A percentile compares a stretch with the other conserved stretches of the same genome.
These are phyloP conservation scores for Kandelia obovata DNA, from an alignment of 345 rosid genomes.

Conservation along the genomic window DNA sequence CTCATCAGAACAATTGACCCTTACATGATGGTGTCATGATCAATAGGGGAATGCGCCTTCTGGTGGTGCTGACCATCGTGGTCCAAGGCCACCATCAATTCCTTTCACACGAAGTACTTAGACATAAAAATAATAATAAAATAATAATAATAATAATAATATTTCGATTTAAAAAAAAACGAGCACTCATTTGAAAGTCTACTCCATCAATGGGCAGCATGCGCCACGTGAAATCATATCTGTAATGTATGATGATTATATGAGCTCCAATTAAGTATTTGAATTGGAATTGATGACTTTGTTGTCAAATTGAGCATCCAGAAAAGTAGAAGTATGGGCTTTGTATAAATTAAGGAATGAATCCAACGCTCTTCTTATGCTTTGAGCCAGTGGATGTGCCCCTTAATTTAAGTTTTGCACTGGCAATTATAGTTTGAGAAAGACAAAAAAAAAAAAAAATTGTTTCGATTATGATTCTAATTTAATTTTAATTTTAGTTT, in stretches of 20 bases:
- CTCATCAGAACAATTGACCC: not conserved
- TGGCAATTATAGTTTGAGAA: too few relatives aligned
- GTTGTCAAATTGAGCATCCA: constrained; percentile 7
- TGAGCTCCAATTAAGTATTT: not conserved
- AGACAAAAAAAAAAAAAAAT: too few relatives aligned
- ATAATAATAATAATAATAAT: not conserved
- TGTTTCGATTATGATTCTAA: too few relatives aligned
- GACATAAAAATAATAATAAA: not conserved
- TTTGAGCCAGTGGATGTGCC: too few relatives aligned
- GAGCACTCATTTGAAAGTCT: not conserved
- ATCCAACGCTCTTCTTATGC: too few relatives aligned
- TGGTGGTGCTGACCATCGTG: not conserved
- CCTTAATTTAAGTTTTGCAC: too few relatives aligned
- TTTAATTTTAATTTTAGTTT: too few relatives aligned
- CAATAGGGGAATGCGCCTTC: constrained; percentile 19
- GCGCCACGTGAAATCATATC: constrained; percentile 46
- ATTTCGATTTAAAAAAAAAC: not conserved
- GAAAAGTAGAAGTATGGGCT: constrained; percentile 4
- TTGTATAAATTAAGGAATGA: not conserved
- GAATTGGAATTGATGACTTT: not conserved
- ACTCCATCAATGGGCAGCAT: constrained; percentile 29
- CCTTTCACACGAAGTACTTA: not conserved
- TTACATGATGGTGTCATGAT: constrained; percentile 28
- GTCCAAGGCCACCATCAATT: constrained; percentile 14
- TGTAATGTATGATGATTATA: constrained; percentile 1